phyloP scores from a whole-genome alignment of 75 land plant genomes.

The Larix kaempferi region DNA sequence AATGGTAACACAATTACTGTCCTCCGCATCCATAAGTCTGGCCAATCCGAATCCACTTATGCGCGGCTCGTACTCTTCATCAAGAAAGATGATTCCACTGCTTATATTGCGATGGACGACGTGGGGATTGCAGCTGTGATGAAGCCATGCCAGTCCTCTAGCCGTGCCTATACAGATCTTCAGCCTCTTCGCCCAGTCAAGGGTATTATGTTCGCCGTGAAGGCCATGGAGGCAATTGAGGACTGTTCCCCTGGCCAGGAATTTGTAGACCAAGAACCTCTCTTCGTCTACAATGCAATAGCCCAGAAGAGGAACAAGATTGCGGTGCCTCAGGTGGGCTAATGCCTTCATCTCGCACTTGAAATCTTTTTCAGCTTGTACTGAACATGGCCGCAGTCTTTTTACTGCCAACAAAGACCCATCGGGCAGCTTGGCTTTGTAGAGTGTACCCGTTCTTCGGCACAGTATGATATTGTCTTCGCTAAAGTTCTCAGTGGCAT shows the following conservation, averaged over 20 bases:
- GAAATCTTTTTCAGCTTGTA: conserved; percentile 64
- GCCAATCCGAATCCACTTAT: conserved; percentile 93
- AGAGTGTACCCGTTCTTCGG: conserved; percentile 71
- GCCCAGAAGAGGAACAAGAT: conserved; percentile 83
- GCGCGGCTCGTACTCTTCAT: conserved; percentile 72
- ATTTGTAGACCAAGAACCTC: conserved; percentile 70
- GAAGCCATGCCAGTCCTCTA: conserved; percentile 62
- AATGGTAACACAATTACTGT: conserved; percentile 69
- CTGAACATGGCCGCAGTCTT: conserved; percentile 57
- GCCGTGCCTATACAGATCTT: conserved; percentile 50
- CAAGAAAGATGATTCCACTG: conserved; percentile 72
- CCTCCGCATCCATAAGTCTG: conserved; percentile 74
- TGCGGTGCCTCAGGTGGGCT: conserved; percentile 57
- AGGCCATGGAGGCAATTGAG: conserved; percentile 41
- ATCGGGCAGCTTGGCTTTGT: conserved; percentile 67
- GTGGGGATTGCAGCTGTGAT: conserved; percentile 70
- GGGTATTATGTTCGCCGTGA: conserved; percentile 22
- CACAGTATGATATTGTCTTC: conserved; percentile 55
- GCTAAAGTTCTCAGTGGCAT: conserved; percentile 70
- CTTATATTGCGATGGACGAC: conserved; percentile 67
- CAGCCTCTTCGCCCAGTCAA: conserved; percentile 56
- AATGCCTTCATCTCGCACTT: conserved; percentile 74
- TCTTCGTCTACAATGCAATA: conserved; percentile 73
- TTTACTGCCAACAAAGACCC: conserved; percentile 76
- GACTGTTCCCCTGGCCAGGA: conserved; percentile 73